Evolutionary conservation across 1,284 basidiomycete genomes (phyloP), one percentile per base, ranked within the genome.

Genomic region (Anthracocystis panici-leucophaei): DNA sequence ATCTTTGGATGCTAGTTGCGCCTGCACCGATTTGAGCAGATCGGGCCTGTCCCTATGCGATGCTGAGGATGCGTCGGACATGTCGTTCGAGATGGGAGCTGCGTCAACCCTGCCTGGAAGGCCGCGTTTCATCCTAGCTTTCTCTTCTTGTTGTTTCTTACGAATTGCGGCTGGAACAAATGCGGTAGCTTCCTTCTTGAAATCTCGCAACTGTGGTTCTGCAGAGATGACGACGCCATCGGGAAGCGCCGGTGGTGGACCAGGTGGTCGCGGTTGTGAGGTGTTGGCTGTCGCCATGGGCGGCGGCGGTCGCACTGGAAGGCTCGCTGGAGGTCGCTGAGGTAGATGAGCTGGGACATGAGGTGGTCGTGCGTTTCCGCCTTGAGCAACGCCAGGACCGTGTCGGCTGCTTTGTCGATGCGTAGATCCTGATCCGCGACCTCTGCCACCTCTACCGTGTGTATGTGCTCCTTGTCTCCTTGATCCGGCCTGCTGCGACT

Each of bases 111-210:
- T 56, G 21, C 64, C 66, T 9, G 77, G 76, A 21, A 82, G 65
- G 2, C 81, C 81, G 4, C 69, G 72, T 23, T 77, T 63, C 33
- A 59, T 64, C 23, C 78, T 55, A 12, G 73, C 64, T 52, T 78
- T 76, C 45, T 77, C 62, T 31, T 77, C 71, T 45, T 74, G 69
- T 27, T 67, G 60, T 44, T 78, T 80, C 52, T 77, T 80, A 16
- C 81, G 74, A 29, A 84, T 63, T 3, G 79, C 70, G 5, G 81
- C 57, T 5, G 84, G 84, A 1, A 85, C 77, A 45, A 85, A 85
- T 3, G 75, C 64, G 6, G 82, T 82, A 1, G 81, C 67, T 42
- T 84, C 82, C 25, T 78, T 79, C 57, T 79, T 80, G 21, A 84
- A 61, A 57, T 84, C 78, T 21, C 84, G 84, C 44, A 85, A 58